Evolutionary conservation across 2,329 filamentous ascomycete genomes (phyloP).

Genomic region (Nemania sp.): DNA sequence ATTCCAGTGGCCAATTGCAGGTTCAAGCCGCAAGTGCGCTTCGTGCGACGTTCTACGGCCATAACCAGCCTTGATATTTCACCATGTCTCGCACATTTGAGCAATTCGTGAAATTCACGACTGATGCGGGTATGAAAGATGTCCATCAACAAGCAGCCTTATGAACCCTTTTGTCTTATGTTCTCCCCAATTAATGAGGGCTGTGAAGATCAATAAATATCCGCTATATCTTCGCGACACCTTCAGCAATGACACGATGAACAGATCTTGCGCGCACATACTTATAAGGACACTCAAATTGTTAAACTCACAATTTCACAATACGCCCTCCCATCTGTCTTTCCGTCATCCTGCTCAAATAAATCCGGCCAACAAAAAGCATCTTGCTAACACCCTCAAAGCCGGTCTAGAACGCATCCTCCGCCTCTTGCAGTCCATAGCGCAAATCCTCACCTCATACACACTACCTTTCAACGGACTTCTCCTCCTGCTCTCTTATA

Average conservation of each 20-base stretch:
- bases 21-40: no score
- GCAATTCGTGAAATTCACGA: conserved; percentile 50
- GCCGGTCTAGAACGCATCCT: conserved; percentile 65
- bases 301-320: no score
- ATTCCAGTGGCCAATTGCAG: no score
- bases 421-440: conserved; percentile 58
- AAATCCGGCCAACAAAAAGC: background rate
- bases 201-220: no score
- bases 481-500: conserved; percentile 31
- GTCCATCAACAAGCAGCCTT: background rate
- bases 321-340: no score
- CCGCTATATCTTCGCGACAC: no score
- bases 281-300: no score
- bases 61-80: no score
- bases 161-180: no score
- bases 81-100: conserved; percentile 38
- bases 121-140: conserved; percentile 48
- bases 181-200: no score
- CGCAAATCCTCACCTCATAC: conserved; percentile 53
- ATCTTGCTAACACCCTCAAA: conserved; percentile 32
- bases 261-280: no score
- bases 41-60: background rate
- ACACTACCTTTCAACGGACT: conserved; percentile 45
- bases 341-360: background rate
- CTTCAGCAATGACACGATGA: no score